Base-by-base conservation (phyloP, 768 basidiomycete species). In the Boletus sp. region DNA sequence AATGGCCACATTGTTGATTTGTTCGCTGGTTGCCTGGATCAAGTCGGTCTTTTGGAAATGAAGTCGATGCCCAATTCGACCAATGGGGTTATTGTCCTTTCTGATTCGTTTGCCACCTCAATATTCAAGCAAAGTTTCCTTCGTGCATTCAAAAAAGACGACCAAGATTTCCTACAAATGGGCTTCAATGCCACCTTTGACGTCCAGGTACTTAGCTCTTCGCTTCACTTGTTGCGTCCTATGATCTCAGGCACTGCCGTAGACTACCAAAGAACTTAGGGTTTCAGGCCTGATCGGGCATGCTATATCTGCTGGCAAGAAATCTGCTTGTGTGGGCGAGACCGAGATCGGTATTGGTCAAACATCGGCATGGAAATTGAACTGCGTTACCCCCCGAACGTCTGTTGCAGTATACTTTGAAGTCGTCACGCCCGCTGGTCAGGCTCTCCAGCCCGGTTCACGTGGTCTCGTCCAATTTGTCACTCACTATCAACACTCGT, bases 111-210 rank as follows among this genome's bases (percentile, higher is more conserved):
- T 70, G 86, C 90, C 11, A 98, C 96, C 10, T 93, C 93, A 25
- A 97, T 98, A 69, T 98, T 98, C 84, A 98, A 98, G 77, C 96
- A 98, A 72, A 91, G 88, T 64, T 98, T 97, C 85, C 80, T 97
- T 39, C 84, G 94, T 39, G 77, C 96, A 39, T 93, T 99, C 72
- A 84, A 79, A 66, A 98, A 97, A 70, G 96, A 96, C 60, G 91
- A 90, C 17, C 84, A 96, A 58, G 96, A 95, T 1, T 81, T 90
- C 59, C 78, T 98, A 27, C 84, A 89, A 65, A 98, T 98, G 95
- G 97, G 96, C 51, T 98, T 98, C 77, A 99, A 98, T 64, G 97
- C 94, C 10, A 98, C 94, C 1, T 96, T 99, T 62, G 97, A 98
- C 69, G 96, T 99, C 25, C 90, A 95, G 83, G 93, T 92, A 63